Base-by-base conservation (phyloP, 768 basidiomycete genomes). In the Tricholoma matsutake region DNA sequence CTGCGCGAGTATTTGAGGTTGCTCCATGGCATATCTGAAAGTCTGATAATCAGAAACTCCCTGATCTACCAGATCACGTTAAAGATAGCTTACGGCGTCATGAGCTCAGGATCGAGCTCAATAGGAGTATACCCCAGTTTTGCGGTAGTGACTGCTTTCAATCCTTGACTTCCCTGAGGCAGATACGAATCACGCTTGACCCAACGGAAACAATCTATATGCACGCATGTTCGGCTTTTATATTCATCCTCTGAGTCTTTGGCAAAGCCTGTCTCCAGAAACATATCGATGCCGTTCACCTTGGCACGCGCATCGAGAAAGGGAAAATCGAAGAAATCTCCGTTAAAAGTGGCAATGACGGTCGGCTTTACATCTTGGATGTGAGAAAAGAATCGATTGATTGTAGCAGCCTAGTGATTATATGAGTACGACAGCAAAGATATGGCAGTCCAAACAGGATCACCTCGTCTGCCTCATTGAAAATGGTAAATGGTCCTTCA, bases 191-290 rank as follows among this genome's bases (percentile, higher is more conserved):
- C 97, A 43, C 97, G 89, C 74, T 99, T 98, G 55, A 99, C 97
- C 97, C 97, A 99, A 67, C 96, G 87, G 82, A 98, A 98, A 72
- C 94, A 96, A 69, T 99, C 97, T 97, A 99, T 97, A 71, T 99
- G 97, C 20, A 89, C 93, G 68, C 96, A 98, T 18, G 82, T 86
- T 9, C 93, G 82, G 67, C 89, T 89, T 78, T 98, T 98, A 81
- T 87, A 99, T 73, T 99, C 97, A 52, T 95, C 91, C 72, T 98
- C 97, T 0, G 83, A 79, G 71, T 99, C 97, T 63, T 87, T 92
- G 7, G 86, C 81, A 69, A 99, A 98, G 0, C 97, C 97, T 0
- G 84, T 98, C 77, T 98, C 96, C 28, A 89, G 76, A 71, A 91
- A 96, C 94, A 98, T 96, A 73, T 96, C 94, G 67, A 99, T 94